These are phyloP conservation scores for Termitomyces sp. DNA, from an alignment of 768 basidiomycete species.

Conservation along the genomic window DNA sequence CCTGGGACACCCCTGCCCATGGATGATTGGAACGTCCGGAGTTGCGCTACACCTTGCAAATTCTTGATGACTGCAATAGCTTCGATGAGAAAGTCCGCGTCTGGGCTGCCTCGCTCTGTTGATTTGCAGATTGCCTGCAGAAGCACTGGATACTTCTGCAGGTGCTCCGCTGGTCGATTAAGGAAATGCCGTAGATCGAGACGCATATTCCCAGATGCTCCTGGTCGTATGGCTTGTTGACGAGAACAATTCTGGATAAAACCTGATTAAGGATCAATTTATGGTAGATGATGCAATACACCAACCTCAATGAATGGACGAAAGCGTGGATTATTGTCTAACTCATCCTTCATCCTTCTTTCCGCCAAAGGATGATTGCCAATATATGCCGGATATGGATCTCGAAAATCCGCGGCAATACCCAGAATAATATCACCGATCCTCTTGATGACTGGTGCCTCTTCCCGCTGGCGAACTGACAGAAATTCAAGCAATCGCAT, in stretches of 20 bases:
- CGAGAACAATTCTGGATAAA: slow-evolving; percentile 39
- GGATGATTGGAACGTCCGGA: slow-evolving; percentile 86
- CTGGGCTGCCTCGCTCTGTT: slow-evolving; percentile 77
- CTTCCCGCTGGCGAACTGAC: slow-evolving; percentile 82
- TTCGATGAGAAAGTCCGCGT: slow-evolving; percentile 75
- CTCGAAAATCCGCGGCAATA: slow-evolving; percentile 82
- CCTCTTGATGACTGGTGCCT: slow-evolving; percentile 73
- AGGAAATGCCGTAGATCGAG: slow-evolving; percentile 77
- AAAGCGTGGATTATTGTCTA: slow-evolving; percentile 79
- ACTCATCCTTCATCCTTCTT: slow-evolving; percentile 81
- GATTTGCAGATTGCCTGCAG: slow-evolving; percentile 85
- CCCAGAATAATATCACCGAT: slow-evolving; percentile 90
- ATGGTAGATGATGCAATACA: not conserved
- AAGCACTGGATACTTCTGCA: slow-evolving; percentile 84
- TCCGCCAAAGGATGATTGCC: slow-evolving; percentile 85
- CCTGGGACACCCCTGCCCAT: slow-evolving; percentile 78
- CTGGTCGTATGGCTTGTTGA: slow-evolving; percentile 34
- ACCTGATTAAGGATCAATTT: not conserved
- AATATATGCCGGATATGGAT: slow-evolving; percentile 82
- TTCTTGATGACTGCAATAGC: slow-evolving; percentile 81
- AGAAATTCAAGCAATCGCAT: slow-evolving; percentile 78
- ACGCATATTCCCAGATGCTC: slow-evolving; percentile 33
- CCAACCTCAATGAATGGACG: slow-evolving; percentile 82
- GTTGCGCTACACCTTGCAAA: slow-evolving; percentile 74
- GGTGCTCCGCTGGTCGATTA: slow-evolving; percentile 74